Conservation (phyloP, 192 early-diverging fungal species). For the Chytriomyces confervae region DNA sequence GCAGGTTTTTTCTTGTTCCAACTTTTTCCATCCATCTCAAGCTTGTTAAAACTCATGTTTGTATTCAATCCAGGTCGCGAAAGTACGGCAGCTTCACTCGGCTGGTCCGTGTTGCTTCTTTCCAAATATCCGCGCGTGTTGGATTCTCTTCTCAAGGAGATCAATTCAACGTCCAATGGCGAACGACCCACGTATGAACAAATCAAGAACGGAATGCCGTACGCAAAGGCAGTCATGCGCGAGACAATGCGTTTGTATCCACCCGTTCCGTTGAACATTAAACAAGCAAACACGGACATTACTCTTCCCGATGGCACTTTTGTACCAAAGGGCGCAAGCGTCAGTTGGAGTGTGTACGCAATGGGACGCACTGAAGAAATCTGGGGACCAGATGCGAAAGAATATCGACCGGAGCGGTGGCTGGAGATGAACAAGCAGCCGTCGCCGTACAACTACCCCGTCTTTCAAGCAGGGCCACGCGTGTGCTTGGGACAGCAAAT, state of each 20-base stretch:
- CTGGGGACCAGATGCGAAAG: slow-evolving; percentile 70
- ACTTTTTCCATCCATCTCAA: background rate
- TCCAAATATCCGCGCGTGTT: slow-evolving; percentile 43
- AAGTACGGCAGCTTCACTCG: slow-evolving; percentile 63
- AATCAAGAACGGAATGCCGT: slow-evolving; percentile 51
- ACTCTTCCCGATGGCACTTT: slow-evolving; percentile 65
- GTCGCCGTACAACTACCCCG: slow-evolving; percentile 45
- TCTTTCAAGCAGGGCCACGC: slow-evolving; percentile 49
- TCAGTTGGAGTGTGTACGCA: slow-evolving; percentile 55
- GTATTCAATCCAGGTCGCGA: slow-evolving; percentile 44
- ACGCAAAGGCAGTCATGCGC: slow-evolving; percentile 59
- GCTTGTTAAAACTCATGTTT: background rate
- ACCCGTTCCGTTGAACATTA: slow-evolving; percentile 64
- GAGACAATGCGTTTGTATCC: slow-evolving; percentile 74
- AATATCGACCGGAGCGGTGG: slow-evolving; percentile 73
- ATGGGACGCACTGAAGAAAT: slow-evolving; percentile 60
- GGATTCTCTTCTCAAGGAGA: slow-evolving; percentile 40
- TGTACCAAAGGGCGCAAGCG: slow-evolving; percentile 55
- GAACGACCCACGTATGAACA: slow-evolving; percentile 41
- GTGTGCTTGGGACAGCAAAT: slow-evolving; percentile 48
- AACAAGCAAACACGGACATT: slow-evolving; percentile 61
- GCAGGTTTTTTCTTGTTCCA: slow-evolving; percentile 29
- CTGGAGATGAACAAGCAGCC: slow-evolving; percentile 47
- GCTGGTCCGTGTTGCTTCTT: slow-evolving; percentile 60
- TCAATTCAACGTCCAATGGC: slow-evolving; percentile 17